Evolutionary conservation across 495 filamentous ascomycete species (phyloP).

Genomic region (Choiromyces venosus): DNA sequence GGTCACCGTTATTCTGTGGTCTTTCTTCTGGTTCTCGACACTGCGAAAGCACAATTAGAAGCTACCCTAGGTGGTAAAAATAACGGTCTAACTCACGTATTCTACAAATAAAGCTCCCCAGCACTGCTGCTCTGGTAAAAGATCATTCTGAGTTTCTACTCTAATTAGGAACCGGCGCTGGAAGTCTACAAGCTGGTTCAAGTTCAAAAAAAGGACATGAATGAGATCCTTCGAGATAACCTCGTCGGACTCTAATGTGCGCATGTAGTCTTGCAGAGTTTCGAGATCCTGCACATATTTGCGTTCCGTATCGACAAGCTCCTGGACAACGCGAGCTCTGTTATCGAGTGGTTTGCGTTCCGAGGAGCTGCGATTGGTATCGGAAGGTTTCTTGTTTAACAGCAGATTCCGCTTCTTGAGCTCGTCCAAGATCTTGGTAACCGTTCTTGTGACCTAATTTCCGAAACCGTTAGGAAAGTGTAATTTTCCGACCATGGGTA

Average conservation of each 20-base stretch:
- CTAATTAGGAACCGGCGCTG: conserved; percentile 90
- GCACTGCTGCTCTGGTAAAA: conserved; percentile 69
- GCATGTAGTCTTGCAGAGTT: conserved; percentile 87
- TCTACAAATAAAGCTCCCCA: conserved; percentile 83
- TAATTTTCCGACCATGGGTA: neutral
- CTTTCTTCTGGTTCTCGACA: conserved; percentile 34
- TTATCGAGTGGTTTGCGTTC: conserved; percentile 62
- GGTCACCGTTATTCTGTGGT: conserved; percentile 30
- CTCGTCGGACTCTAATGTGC: conserved; percentile 76
- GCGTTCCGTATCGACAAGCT: conserved; percentile 87
- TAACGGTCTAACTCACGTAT: conserved; percentile 43
- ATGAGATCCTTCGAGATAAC: conserved; percentile 82
- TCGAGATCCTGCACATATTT: conserved; percentile 99
- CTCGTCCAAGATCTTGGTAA: conserved; percentile 85
- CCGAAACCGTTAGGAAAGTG: conserved; percentile 9
- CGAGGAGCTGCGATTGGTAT: conserved; percentile 47
- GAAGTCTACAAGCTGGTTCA: conserved; percentile 90
- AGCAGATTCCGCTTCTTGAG: conserved; percentile 69
- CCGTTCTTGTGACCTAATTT: conserved; percentile 64
- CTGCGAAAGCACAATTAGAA: conserved; percentile 18
- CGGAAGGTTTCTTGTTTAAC: conserved; percentile 49
- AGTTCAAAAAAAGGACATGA: conserved; percentile 92
- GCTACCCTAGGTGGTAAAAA: neutral
- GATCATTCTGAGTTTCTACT: conserved; percentile 88
- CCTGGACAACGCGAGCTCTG: conserved; percentile 78